Percentiles rank a stretch among this genome's conserved stretches.
Evolutionary conservation across 2,329 filamentous ascomycete genomes (phyloP).

Genomic region (Fusarium sp.): DNA sequence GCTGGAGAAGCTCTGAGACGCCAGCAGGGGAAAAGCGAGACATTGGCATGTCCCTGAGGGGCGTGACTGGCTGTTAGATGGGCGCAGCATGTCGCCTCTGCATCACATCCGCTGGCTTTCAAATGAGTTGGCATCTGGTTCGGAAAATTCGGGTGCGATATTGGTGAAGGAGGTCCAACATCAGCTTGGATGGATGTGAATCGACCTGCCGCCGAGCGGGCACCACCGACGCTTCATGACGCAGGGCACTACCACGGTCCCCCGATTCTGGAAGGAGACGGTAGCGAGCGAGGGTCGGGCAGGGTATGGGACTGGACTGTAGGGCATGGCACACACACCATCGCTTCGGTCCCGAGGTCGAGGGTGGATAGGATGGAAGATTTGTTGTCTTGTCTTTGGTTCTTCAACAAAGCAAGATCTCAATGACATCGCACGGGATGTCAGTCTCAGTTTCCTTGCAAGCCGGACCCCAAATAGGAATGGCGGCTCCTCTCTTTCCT

Average conservation of each 20-base stretch:
- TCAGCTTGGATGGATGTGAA: background rate
- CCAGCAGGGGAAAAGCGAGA: slow-evolving; percentile 36
- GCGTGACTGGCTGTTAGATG: slow-evolving; percentile 15
- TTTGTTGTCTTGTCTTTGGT: slow-evolving; percentile 3
- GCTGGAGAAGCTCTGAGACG: slow-evolving; percentile 41
- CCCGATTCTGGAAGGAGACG: slow-evolving; percentile 1
- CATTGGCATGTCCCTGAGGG: slow-evolving; percentile 24
- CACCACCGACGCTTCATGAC: slow-evolving; percentile 4
- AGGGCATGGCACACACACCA: background rate
- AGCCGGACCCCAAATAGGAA: slow-evolving; percentile 30
- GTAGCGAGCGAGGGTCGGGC: background rate
- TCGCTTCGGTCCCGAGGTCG: slow-evolving; percentile 4
- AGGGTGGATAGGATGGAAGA: background rate
- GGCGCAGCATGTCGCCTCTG: slow-evolving; percentile 5
- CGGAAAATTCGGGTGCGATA: background rate
- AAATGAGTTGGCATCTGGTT: background rate
- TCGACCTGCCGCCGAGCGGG: background rate
- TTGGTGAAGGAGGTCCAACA: background rate
- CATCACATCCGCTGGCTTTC: slow-evolving; percentile 22
- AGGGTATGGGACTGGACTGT: background rate
- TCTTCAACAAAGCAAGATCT: slow-evolving; percentile 31
- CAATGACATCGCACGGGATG: slow-evolving; percentile 19
- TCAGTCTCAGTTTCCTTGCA: slow-evolving; percentile 36
- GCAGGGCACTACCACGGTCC: background rate
- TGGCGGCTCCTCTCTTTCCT: slow-evolving; percentile 23